These are phyloP conservation scores for Ganoderma resinaceum DNA, from an alignment of 1,284 basidiomycete genomes.

Conservation along the genomic window DNA sequence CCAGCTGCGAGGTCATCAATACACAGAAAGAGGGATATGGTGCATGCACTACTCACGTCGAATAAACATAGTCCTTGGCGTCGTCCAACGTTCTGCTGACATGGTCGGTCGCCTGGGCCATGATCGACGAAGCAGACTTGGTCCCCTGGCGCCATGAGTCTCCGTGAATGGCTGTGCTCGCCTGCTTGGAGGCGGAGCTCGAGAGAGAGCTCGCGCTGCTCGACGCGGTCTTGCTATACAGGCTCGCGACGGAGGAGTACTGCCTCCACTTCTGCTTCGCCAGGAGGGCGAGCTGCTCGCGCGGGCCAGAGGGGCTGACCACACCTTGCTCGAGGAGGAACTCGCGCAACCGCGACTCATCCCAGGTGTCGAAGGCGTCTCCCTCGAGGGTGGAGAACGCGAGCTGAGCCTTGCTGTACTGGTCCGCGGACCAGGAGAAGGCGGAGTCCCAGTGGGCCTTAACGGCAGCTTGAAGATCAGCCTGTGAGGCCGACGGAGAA, in stretches of 20 bases:
- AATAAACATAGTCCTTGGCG: conserved; percentile 87
- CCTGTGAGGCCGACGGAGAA: conserved; percentile 53
- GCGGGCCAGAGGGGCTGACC: conserved; percentile 78
- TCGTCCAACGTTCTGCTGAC: conserved; percentile 69
- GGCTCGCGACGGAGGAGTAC: conserved; percentile 55
- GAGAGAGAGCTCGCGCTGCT: conserved; percentile 48
- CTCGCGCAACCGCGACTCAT: conserved; percentile 80
- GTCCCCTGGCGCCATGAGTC: conserved; percentile 56
- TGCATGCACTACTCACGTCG: conserved; percentile 47
- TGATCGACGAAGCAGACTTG: conserved; percentile 47
- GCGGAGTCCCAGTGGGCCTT: conserved; percentile 37
- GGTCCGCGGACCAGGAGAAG: conserved; percentile 71
- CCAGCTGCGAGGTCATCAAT: conserved; percentile 54
- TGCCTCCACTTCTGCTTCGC: conserved; percentile 76
- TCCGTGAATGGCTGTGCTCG: conserved; percentile 68
- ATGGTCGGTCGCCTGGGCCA: conserved; percentile 56
- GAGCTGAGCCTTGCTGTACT: conserved; percentile 68
- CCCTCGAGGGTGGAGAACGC: conserved; percentile 47
- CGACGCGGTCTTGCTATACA: conserved; percentile 33
- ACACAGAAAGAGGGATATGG: background rate
- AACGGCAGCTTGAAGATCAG: conserved; percentile 33
- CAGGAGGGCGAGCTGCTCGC: conserved; percentile 80
- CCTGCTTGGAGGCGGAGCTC: conserved; percentile 43
- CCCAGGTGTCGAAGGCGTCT: conserved; percentile 76
- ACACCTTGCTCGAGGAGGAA: conserved; percentile 90